Conservation (phyloP, 108 stramenopile genomes). For the Nitzschia palea region DNA sequence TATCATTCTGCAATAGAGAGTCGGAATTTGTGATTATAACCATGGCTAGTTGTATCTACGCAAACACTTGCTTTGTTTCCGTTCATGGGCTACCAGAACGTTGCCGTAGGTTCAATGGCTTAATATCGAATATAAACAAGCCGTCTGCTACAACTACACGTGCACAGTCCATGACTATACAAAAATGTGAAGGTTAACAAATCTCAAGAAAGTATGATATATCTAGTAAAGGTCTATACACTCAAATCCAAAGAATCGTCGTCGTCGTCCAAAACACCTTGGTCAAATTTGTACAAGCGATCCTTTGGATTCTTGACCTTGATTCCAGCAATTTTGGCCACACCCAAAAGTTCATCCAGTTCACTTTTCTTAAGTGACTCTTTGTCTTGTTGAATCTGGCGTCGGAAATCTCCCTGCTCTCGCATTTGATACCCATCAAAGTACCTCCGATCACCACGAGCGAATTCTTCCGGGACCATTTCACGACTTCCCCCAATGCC, state of each 20-base stretch:
- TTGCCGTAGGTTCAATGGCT: no score
- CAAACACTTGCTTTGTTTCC: no score
- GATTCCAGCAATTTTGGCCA: constrained; percentile 49
- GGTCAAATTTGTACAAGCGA: constrained; percentile 44
- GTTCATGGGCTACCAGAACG: no score
- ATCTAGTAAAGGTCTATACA: no score
- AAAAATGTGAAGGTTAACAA: no score
- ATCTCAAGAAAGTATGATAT: no score
- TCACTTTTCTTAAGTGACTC: constrained; percentile 24
- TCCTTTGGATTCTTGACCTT: constrained; percentile 38
- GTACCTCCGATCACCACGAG: constrained; percentile 33
- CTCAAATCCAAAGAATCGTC: constrained; percentile 51
- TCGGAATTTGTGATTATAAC: not conserved
- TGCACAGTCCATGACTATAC: no score
- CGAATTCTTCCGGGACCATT: constrained; percentile 45
- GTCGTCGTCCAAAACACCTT: constrained; percentile 27
- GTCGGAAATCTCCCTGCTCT: constrained; percentile 48
- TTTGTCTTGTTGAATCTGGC: constrained; percentile 34
- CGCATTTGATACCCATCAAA: constrained; percentile 48
- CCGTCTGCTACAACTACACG: no score
- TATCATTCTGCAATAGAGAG: constrained; percentile 5
- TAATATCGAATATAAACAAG: no score
- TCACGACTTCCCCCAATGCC: constrained; percentile 39
- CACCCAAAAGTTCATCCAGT: constrained; percentile 47
- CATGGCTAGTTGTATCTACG: not conserved